These are phyloP conservation scores for Conringia planisiliqua DNA, from an alignment of 345 rosid species.

Conservation along the genomic window DNA sequence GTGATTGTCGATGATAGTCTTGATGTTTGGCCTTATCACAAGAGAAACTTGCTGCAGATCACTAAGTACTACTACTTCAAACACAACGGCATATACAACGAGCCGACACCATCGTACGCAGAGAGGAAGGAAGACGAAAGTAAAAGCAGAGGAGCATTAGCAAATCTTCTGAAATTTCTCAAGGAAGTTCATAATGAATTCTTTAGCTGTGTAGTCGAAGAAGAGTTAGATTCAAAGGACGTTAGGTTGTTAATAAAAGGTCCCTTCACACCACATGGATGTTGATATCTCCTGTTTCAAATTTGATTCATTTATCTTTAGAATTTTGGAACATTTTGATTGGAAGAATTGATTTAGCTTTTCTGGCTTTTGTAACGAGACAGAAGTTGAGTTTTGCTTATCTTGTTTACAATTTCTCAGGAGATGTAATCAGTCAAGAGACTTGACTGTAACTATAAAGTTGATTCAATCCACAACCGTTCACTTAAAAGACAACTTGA, in stretches of 20 bases:
- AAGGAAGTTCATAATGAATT: constrained; percentile 12
- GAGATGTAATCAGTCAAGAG: not conserved
- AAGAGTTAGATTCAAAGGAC: constrained; percentile 9
- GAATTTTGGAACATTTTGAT: not conserved
- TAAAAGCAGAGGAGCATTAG: not conserved
- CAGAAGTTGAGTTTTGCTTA: not conserved
- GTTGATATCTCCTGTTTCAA: not conserved
- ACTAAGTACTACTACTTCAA: constrained; percentile 36
- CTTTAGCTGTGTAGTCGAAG: constrained; percentile 2
- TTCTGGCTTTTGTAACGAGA: not conserved
- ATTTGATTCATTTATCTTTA: not conserved
- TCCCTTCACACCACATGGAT: constrained; percentile 4
- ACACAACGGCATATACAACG: not conserved
- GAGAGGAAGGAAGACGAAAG: constrained; percentile 9
- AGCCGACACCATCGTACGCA: not conserved
- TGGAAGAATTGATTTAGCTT: not conserved
- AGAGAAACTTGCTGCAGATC: constrained; percentile 24
- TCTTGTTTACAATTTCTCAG: not conserved
- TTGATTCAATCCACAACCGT: constrained; percentile 19
- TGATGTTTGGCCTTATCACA: constrained; percentile 21
- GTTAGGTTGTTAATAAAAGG: constrained; percentile 16
- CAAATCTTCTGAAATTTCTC: not conserved
- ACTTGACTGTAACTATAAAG: not conserved
- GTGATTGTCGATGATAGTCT: constrained; percentile 21
- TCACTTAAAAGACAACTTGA: not conserved